Evolutionary conservation across 139 green algal genomes (phyloP).

Genomic region (Picochlorum sp.): DNA sequence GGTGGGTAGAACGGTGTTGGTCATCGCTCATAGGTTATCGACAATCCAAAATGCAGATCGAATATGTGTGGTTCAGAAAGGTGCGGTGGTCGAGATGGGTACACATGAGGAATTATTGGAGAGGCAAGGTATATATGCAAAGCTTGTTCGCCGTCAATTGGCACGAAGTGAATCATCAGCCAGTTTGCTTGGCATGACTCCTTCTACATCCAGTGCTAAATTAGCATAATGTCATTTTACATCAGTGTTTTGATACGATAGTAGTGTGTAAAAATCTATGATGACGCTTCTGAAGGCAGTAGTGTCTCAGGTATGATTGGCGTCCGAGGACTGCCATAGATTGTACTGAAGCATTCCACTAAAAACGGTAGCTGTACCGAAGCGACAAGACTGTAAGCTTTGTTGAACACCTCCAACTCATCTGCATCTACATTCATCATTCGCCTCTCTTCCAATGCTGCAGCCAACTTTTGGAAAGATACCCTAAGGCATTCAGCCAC

Average conservation of each 20-base stretch:
- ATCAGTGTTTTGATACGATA: no score
- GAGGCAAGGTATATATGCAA: constrained; percentile 40
- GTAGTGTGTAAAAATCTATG: no score
- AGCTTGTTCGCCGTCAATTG: constrained; percentile 52
- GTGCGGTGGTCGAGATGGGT: constrained; percentile 46
- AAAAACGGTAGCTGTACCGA: constrained; percentile 52
- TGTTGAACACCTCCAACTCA: constrained; percentile 36
- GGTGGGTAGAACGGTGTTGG: constrained; percentile 69
- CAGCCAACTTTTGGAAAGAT: constrained; percentile 40
- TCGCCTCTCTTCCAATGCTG: constrained; percentile 50
- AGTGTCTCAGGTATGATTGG: no score
- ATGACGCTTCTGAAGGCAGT: no score
- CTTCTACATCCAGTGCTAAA: background rate
- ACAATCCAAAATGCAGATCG: constrained; percentile 76
- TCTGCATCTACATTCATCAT: constrained; percentile 30
- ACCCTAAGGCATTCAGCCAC: constrained; percentile 31
- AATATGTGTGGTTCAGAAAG: constrained; percentile 62
- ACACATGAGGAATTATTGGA: constrained; percentile 50
- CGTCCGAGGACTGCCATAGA: constrained; percentile 36
- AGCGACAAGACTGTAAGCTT: constrained; percentile 28
- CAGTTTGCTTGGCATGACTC: background rate
- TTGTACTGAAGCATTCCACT: constrained; percentile 36
- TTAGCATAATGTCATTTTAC: background rate
- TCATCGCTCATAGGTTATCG: constrained; percentile 86
- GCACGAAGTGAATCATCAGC: background rate